These are phyloP conservation scores for Elsinoe necatrix DNA, from an alignment of 2,329 filamentous ascomycete genomes.

Conservation along the genomic window DNA sequence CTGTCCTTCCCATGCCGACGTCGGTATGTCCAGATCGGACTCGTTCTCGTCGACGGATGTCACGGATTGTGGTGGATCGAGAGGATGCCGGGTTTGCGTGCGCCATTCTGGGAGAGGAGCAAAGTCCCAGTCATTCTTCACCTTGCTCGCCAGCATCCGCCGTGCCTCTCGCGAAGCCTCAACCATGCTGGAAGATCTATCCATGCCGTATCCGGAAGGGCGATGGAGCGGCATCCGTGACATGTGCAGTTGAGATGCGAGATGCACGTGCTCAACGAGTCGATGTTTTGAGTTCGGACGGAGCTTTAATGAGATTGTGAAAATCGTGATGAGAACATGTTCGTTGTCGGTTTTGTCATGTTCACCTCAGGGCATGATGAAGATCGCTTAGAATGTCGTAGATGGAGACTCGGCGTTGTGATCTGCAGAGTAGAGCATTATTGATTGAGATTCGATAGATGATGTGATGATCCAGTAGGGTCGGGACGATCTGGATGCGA, in stretches of 20 bases:
- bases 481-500: conserved; percentile 9
- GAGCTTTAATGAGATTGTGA: not conserved
- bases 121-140: conserved; percentile 41
- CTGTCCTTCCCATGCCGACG: conserved; percentile 8
- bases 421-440: not conserved
- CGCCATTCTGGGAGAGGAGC: conserved; percentile 28
- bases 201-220: not conserved
- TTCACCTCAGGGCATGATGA: conserved; percentile 8
- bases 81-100: conserved; percentile 1
- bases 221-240: conserved; percentile 6
- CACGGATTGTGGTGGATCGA: not conserved
- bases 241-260: not conserved
- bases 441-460: conserved; percentile 11
- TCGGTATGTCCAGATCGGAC: not conserved
- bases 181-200: conserved; percentile 17
- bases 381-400: conserved; percentile 12
- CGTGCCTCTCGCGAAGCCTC: conserved; percentile 36
- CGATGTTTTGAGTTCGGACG: not conserved
- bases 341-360: conserved; percentile 8
- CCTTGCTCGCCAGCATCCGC: conserved; percentile 34
- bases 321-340: not conserved
- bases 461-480: conserved; percentile 11
- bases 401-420: not conserved
- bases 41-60: not conserved
- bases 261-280: conserved; percentile 1